Evolutionary conservation across 768 basidiomycete genomes (phyloP).

Genomic region (Tubosaeta brunneosetosa): DNA sequence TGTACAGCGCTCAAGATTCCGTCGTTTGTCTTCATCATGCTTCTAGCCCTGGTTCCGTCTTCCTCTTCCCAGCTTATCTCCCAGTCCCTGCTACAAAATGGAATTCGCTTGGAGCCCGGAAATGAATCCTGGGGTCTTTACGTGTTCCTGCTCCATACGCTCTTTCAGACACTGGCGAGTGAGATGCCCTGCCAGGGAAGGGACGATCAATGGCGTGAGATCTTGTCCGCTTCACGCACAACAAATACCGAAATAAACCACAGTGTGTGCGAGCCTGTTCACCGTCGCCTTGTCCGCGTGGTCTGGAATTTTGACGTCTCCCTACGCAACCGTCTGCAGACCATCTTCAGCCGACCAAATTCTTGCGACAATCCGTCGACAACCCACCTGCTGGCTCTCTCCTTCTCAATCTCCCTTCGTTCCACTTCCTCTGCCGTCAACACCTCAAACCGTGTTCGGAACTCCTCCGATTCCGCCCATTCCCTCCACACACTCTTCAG

Average conservation of each 20-base stretch:
- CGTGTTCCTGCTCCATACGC: too few relatives aligned
- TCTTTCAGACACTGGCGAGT: too few relatives aligned
- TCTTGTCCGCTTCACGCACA: too few relatives aligned
- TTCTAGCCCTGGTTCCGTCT: too few relatives aligned
- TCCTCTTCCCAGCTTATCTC: slow-evolving; percentile 25
- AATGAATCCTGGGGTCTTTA: slow-evolving; percentile 6
- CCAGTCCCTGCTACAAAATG: background rate
- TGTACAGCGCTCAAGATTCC: too few relatives aligned
- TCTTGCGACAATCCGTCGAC: background rate
- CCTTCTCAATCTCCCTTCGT: slow-evolving; percentile 80
- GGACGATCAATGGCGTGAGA: too few relatives aligned
- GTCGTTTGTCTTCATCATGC: too few relatives aligned
- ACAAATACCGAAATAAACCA: too few relatives aligned
- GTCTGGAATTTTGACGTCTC: slow-evolving; percentile 67
- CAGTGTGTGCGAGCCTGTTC: background rate
- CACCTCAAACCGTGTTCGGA: slow-evolving; percentile 82
- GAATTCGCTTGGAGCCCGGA: slow-evolving; percentile 2
- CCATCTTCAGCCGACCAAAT: slow-evolving; percentile 1
- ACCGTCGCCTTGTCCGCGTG: slow-evolving; percentile 38
- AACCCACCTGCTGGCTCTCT: slow-evolving; percentile 66
- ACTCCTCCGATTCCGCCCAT: slow-evolving; percentile 90
- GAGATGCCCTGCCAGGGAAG: too few relatives aligned
- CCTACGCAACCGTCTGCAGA: slow-evolving; percentile 51
- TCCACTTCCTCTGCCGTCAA: slow-evolving; percentile 90
- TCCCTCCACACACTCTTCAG: slow-evolving; percentile 92